Evolutionary conservation across 2,329 filamentous ascomycete genomes (phyloP).

Genomic region (Talaromyces sp.): DNA sequence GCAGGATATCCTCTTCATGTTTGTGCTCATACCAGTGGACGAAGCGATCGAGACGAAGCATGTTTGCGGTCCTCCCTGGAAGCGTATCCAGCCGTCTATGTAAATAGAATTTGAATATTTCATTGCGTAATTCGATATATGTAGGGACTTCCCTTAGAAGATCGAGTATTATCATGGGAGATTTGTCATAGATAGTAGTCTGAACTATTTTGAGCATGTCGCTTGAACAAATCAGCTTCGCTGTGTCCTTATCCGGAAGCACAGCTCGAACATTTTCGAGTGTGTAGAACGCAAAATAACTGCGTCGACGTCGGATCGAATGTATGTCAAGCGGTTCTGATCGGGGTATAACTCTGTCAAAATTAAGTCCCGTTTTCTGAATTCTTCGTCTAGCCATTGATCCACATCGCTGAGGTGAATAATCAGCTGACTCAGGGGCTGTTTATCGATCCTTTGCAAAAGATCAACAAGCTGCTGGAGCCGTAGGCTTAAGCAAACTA

Average conservation of each 20-base stretch:
- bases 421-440: not conserved
- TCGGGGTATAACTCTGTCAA: not conserved
- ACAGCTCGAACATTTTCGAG: not conserved
- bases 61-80: not conserved
- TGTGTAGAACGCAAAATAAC: not conserved
- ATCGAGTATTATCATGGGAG: not conserved
- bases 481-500: not conserved
- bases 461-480: not conserved
- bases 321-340: not conserved
- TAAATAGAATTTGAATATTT: not conserved
- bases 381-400: not conserved
- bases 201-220: not conserved
- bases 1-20: not conserved
- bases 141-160: not conserved
- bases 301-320: not conserved
- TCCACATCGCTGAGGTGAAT: not conserved
- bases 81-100: not conserved
- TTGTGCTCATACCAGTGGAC: not conserved
- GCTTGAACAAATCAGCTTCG: not conserved
- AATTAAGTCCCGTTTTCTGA: not conserved
- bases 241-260: not conserved
- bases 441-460: not conserved
- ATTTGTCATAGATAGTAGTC: not conserved
- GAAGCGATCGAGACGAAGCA: slow-evolving; percentile 7
- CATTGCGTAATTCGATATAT: not conserved